Percentiles rank a stretch among this genome's conserved stretches.
Conservation (phyloP, 2,329 filamentous ascomycete species). For the Scedosporium boydii region DNA sequence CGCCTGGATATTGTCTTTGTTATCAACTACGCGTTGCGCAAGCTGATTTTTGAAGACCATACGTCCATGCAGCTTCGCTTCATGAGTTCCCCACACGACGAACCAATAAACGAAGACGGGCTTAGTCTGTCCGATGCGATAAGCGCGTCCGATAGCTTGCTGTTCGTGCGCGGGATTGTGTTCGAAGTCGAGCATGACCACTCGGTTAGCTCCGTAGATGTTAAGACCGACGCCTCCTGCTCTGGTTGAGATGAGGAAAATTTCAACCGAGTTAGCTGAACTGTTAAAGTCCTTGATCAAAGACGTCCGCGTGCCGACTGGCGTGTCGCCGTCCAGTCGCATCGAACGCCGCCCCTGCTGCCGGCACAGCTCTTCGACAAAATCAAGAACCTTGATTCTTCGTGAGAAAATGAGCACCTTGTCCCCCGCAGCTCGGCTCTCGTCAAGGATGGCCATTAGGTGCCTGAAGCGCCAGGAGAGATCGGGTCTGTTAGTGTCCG, state of each 20-base stretch:
- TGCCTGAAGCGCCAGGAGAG: conserved; percentile 35
- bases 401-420: conserved; percentile 77
- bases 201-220: conserved; percentile 72
- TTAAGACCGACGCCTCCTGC: conserved; percentile 81
- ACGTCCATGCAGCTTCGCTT: conserved; percentile 63
- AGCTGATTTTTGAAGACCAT: conserved; percentile 77
- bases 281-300: conserved; percentile 62
- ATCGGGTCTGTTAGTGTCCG: conserved; percentile 39
- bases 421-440: conserved; percentile 52
- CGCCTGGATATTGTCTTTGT: conserved; percentile 60
- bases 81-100: conserved; percentile 67
- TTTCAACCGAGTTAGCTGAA: conserved; percentile 28
- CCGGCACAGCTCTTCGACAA: conserved; percentile 49
- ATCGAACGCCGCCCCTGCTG: conserved; percentile 35
- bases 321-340: conserved; percentile 60
- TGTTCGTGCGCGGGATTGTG: conserved; percentile 77
- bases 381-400: conserved; percentile 59
- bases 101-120: conserved; percentile 80
- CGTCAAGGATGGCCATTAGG: conserved; percentile 52
- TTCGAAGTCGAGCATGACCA: conserved; percentile 75
- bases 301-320: conserved; percentile 46
- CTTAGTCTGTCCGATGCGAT: conserved; percentile 75
- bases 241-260: conserved; percentile 75
- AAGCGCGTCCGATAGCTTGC: conserved; percentile 79
- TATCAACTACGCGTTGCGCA: conserved; percentile 70